Conservation (phyloP, 352 stramenopile genomes). For the Phytopythium sindhum region DNA sequence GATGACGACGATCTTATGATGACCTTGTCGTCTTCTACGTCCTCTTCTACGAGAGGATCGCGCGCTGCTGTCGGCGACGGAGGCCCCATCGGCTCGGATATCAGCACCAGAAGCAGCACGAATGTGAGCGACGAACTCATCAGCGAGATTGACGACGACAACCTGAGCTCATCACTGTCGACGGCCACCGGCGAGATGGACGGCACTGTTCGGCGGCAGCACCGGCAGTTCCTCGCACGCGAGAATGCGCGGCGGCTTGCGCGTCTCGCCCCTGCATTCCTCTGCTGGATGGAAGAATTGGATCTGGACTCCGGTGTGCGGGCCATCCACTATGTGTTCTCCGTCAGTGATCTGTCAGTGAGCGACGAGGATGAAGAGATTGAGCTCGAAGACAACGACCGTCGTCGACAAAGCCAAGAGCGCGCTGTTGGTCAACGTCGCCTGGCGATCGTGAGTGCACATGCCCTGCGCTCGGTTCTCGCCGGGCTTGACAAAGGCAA, state of each 20-base stretch:
- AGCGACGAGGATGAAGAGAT: slow-evolving; percentile 22
- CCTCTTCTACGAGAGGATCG: slow-evolving; percentile 6
- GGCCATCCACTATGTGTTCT: slow-evolving; percentile 66
- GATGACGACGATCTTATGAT: slow-evolving; percentile 6
- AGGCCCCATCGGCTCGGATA: slow-evolving; percentile 19
- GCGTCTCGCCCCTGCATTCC: slow-evolving; percentile 38
- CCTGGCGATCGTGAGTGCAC: slow-evolving; percentile 66
- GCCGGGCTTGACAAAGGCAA: slow-evolving; percentile 16
- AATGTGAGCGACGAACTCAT: slow-evolving; percentile 32
- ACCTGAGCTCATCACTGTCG: slow-evolving; percentile 19
- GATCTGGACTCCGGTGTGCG: slow-evolving; percentile 54
- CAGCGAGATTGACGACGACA: slow-evolving; percentile 45
- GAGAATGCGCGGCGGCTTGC: slow-evolving; percentile 45
- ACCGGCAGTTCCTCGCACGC: slow-evolving; percentile 32
- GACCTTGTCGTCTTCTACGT: background rate
- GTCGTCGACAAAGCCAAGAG: background rate
- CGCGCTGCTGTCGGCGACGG: background rate
- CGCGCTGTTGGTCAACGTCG: slow-evolving; percentile 7
- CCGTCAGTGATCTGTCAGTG: slow-evolving; percentile 23
- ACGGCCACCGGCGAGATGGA: slow-evolving; percentile 4
- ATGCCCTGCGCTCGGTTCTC: slow-evolving; percentile 49
- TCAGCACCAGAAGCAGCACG: slow-evolving; percentile 51
- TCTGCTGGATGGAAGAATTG: slow-evolving; percentile 79
- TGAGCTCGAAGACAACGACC: slow-evolving; percentile 12
- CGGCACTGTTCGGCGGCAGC: slow-evolving; percentile 19